phyloP scores from a whole-genome alignment of 1,284 basidiomycete species.

The Ustilago lituana region DNA sequence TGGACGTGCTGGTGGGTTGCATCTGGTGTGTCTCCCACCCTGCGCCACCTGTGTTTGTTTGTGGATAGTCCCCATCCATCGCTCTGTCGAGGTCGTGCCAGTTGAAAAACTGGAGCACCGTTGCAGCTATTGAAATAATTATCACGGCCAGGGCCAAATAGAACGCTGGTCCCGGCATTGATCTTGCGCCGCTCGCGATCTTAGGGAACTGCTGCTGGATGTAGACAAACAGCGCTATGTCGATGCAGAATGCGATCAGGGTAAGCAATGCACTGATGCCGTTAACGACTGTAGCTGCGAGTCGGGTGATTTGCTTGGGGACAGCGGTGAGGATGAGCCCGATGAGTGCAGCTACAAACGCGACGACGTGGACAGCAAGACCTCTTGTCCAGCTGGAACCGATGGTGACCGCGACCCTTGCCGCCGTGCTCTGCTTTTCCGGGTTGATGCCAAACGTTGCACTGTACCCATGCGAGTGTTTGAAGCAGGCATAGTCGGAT shows the following conservation, averaged over 20 bases:
- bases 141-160: constrained; percentile 47
- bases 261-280: constrained; percentile 16
- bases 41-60: neutral
- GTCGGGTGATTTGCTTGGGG: constrained; percentile 17
- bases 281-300: constrained; percentile 29
- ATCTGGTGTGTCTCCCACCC: constrained; percentile 4
- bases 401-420: constrained; percentile 20
- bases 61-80: too few relatives aligned
- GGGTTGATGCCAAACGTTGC: constrained; percentile 36
- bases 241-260: constrained; percentile 31
- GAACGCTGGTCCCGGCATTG: constrained; percentile 31
- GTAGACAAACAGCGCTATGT: constrained; percentile 38
- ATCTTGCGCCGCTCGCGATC: constrained; percentile 1
- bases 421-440: constrained; percentile 7
- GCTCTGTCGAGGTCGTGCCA: too few relatives aligned
- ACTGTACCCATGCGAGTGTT: constrained; percentile 35
- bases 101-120: constrained; percentile 13
- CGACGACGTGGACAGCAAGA: constrained; percentile 45
- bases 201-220: constrained; percentile 28
- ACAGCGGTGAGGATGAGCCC: constrained; percentile 31
- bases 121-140: constrained; percentile 13
- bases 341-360: constrained; percentile 28
- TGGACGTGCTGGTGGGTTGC: constrained; percentile 18
- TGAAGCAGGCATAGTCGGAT: constrained; percentile 29
- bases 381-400: constrained; percentile 40